Evolutionary conservation across 495 filamentous ascomycete species (phyloP).

Genomic region (Mycothermus thermophilus): DNA sequence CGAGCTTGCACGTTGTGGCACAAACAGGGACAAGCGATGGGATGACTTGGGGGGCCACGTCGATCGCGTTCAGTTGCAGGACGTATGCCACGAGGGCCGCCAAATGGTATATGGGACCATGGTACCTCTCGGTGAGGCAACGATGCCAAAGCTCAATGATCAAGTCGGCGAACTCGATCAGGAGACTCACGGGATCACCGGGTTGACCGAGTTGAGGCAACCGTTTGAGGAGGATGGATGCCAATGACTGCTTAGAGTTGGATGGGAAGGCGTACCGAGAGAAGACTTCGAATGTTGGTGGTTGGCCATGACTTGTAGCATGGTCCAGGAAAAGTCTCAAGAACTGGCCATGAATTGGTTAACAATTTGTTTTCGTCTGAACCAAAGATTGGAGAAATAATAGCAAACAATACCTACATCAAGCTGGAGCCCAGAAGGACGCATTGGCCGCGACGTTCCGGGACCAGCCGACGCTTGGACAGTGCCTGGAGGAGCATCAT

Average conservation of each 20-base stretch:
- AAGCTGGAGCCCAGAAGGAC: too few relatives aligned
- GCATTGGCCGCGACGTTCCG: slow-evolving; percentile 9
- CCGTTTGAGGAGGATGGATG: slow-evolving; percentile 31
- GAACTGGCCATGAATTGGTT: slow-evolving; percentile 29
- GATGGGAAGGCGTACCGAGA: slow-evolving; percentile 29
- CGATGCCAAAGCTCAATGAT: slow-evolving; percentile 32
- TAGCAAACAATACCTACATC: too few relatives aligned
- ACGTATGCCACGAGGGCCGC: slow-evolving; percentile 25
- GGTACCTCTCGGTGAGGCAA: slow-evolving; percentile 28
- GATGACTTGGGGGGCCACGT: slow-evolving; percentile 29
- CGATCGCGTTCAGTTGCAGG: slow-evolving; percentile 25
- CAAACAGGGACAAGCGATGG: slow-evolving; percentile 29
- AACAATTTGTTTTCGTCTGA: too few relatives aligned
- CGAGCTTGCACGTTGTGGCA: slow-evolving; percentile 19
- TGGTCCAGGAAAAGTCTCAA: slow-evolving; percentile 31
- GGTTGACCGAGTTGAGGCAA: slow-evolving; percentile 25
- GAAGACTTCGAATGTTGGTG: slow-evolving; percentile 30
- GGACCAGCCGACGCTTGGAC: neutral
- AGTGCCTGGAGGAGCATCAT: too few relatives aligned
- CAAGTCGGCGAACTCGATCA: slow-evolving; percentile 30
- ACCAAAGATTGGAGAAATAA: too few relatives aligned
- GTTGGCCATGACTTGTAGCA: slow-evolving; percentile 19
- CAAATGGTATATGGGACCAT: slow-evolving; percentile 31
- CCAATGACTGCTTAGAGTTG: slow-evolving; percentile 24
- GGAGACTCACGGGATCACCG: slow-evolving; percentile 22